A percentile compares a stretch with the other conserved stretches of the same genome.
Conservation (phyloP, 805 yeast species). For the Zygoascus ofunaensis region DNA sequence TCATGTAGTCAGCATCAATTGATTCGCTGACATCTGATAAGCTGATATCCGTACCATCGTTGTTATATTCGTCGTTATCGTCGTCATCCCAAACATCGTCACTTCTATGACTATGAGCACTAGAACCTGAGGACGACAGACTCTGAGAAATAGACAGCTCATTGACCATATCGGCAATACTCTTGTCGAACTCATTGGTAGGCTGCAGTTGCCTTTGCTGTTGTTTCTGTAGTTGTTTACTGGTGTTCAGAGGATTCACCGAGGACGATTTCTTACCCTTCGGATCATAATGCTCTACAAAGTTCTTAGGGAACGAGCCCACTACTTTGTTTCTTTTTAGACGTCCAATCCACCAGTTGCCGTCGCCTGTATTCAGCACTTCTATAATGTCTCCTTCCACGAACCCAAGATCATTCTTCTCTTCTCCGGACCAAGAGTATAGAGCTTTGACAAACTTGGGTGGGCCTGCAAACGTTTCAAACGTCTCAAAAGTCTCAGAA, state of each 20-base stretch:
- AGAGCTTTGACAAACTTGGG: constrained; percentile 75
- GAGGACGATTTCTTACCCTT: neutral
- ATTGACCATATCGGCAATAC: constrained; percentile 1
- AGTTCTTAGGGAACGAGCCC: constrained; percentile 84
- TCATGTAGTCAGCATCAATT: neutral
- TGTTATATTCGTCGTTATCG: neutral
- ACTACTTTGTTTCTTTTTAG: constrained; percentile 69
- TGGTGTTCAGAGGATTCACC: neutral
- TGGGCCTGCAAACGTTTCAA: constrained; percentile 16
- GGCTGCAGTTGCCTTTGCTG: no score
- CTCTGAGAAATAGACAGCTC: neutral
- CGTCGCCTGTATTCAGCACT: constrained; percentile 71
- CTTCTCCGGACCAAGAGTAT: constrained; percentile 92
- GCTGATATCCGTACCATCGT: neutral
- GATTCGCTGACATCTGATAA: neutral
- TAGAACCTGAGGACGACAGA: neutral
- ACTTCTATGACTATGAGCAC: neutral
- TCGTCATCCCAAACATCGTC: neutral
- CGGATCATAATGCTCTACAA: constrained; percentile 44
- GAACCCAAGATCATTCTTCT: constrained; percentile 80
- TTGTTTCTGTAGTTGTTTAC: no score
- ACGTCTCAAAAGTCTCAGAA: no score
- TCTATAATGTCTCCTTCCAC: constrained; percentile 89
- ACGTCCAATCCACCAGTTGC: constrained; percentile 86
- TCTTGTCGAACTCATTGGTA: neutral